A percentile compares a stretch with the other conserved stretches of the same genome.
Conservation (phyloP, 768 basidiomycete genomes). For the Lyophyllum decastes region DNA sequence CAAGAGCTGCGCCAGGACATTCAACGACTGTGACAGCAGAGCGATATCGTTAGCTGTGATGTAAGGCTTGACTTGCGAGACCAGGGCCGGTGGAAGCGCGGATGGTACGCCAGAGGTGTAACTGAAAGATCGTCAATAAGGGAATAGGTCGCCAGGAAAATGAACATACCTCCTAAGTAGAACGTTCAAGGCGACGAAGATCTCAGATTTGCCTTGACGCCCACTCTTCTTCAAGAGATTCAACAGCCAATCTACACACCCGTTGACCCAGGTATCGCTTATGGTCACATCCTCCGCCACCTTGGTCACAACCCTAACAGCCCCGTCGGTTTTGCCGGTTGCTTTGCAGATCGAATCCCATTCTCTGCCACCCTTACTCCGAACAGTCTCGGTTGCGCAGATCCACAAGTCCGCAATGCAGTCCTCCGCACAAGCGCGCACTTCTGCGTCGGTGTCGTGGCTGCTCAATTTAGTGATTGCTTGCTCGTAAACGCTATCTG, state of each 20-base stretch:
- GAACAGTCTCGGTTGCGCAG: slow-evolving; percentile 75
- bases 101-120: slow-evolving; percentile 49
- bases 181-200: slow-evolving; percentile 76
- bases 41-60: slow-evolving; percentile 77
- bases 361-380: slow-evolving; percentile 64
- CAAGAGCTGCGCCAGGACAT: slow-evolving; percentile 66
- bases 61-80: slow-evolving; percentile 76
- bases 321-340: slow-evolving; percentile 70
- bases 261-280: slow-evolving; percentile 79
- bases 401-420: slow-evolving; percentile 87
- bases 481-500: slow-evolving; percentile 72
- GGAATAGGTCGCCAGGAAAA: background rate
- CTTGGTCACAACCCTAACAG: slow-evolving; percentile 79
- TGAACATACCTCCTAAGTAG: slow-evolving; percentile 62
- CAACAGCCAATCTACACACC: slow-evolving; percentile 77
- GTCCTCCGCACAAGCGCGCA: slow-evolving; percentile 80
- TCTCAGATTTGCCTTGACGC: slow-evolving; percentile 72
- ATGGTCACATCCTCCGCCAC: slow-evolving; percentile 78
- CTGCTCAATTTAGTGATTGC: slow-evolving; percentile 69
- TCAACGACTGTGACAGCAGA: slow-evolving; percentile 71
- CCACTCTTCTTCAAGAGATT: slow-evolving; percentile 78
- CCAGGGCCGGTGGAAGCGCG: slow-evolving; percentile 60
- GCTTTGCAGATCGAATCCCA: slow-evolving; percentile 80
- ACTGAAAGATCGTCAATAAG: slow-evolving; percentile 18
- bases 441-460: slow-evolving; percentile 90